Base-by-base conservation (phyloP, 352 stramenopile genomes). In the Phytophthora syringae region DNA sequence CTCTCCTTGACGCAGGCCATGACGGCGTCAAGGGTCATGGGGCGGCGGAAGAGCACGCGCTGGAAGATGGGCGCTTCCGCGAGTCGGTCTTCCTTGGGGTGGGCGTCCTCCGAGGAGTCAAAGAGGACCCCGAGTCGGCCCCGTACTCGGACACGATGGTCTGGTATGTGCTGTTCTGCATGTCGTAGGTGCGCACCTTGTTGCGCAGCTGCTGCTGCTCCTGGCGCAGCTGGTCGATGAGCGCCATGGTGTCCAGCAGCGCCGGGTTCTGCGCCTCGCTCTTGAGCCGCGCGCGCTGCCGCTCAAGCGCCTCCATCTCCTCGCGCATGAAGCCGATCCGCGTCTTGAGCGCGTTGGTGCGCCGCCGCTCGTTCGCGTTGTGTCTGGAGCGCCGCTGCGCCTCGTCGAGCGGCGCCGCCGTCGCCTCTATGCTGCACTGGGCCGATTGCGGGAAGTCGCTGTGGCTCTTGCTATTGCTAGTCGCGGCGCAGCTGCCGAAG, bases 341-440 rank as follows among this genome's bases (percentile, higher is more conserved):
- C 39, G 70, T 78, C 71, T 80, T 84, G 27, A 85, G 60, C 39
- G 78, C 78, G 34, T 85, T 83, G 16, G 76, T 87, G 56, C 83
- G 83, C 27, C 69, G 64, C 11, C 83, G 72, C 49, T 92, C 83
- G 39, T 86, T 90, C 21, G 74, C 72, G 43, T 92, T 92, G 64
- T 87, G 83, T 5, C 78, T 70, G 56, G 74, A 71, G 24, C 77
- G 72, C 0, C 83, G 79, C 53, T 86, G 68, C 30, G 77, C 76
- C 7, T 78, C 67, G 7, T 60, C 72, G 25, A 67, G 56, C 30
- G 39, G 13, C 37, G 37, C 12, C 16, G 59, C 28, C 32, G 54
- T 56, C 51, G 53, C 42, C 58, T 72, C 52, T n/a, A 65, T 51
- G 42, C 40, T 62, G 39, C 50, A 66, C 50, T 69, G 64, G 62